These are phyloP conservation scores for Solanum bulbocastanum DNA, from an alignment of 257 asterid genomes.

Conservation along the genomic window DNA sequence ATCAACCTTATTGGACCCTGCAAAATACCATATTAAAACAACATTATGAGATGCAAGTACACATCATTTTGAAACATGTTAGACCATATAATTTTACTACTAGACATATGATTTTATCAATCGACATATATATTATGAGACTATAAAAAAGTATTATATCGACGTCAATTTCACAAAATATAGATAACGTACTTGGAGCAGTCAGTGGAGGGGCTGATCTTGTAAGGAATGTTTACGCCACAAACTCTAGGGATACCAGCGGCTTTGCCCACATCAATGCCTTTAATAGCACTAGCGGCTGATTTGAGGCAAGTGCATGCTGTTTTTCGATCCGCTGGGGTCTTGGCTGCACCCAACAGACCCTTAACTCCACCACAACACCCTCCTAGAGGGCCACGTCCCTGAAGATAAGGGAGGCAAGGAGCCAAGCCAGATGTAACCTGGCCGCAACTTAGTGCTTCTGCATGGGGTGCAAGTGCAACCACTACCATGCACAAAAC, in stretches of 20 bases:
- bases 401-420: background rate
- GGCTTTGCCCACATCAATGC: background rate
- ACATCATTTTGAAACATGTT: background rate
- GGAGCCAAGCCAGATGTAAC: background rate
- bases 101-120: too few species aligned
- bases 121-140: too few species aligned
- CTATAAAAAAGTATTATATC: too few species aligned
- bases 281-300: background rate
- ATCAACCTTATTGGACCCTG: background rate
- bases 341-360: background rate
- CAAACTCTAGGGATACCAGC: conserved; percentile 2
- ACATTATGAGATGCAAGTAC: background rate
- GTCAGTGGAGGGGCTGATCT: conserved; percentile 10
- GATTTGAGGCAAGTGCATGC: conserved; percentile 14
- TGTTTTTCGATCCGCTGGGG: background rate
- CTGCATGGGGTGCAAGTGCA: conserved; percentile 10
- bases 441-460: background rate
- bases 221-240: conserved; percentile 1
- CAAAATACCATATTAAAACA: background rate
- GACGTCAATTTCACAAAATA: too few species aligned
- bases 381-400: background rate
- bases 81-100: too few species aligned
- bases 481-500: background rate
- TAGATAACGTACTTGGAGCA: conserved; percentile 5
- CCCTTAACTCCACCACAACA: conserved; percentile 4